Conservation (phyloP, 805 yeast species). For the Suhomyces xylopsoci region DNA sequence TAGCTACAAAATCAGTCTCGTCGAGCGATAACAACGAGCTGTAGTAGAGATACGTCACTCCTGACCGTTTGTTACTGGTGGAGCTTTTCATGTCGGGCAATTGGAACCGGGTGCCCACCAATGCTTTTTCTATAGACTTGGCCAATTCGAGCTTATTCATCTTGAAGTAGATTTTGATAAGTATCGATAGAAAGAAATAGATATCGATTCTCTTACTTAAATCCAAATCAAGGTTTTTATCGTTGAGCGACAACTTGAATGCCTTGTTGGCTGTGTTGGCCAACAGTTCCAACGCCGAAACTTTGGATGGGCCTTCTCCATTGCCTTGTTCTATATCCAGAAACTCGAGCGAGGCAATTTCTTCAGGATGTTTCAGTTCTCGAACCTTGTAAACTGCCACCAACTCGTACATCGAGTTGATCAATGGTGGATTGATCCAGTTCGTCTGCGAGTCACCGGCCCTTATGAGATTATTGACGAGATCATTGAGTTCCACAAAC, state of each 20-base stretch:
- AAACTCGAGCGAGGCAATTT: constrained; percentile 9
- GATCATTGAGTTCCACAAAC: constrained; percentile 34
- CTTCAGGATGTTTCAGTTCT: constrained; percentile 26
- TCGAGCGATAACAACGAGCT: constrained; percentile 65
- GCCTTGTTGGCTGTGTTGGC: constrained; percentile 68
- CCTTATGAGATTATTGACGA: constrained; percentile 47
- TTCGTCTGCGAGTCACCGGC: constrained; percentile 51
- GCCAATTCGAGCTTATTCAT: constrained; percentile 70
- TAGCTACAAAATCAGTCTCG: constrained; percentile 55
- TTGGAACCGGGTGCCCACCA: constrained; percentile 49
- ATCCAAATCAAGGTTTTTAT: constrained; percentile 53
- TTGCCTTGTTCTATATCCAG: constrained; percentile 16
- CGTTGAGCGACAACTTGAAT: constrained; percentile 75
- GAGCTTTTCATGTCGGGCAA: constrained; percentile 48
- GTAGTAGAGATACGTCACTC: constrained; percentile 64
- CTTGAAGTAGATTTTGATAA: constrained; percentile 67
- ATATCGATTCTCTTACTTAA: constrained; percentile 60
- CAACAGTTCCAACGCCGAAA: constrained; percentile 45
- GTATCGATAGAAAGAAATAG: constrained; percentile 65
- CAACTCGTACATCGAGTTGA: constrained; percentile 39
- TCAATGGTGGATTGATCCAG: constrained; percentile 50
- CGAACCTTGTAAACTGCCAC: constrained; percentile 38
- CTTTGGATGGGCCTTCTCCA: constrained; percentile 9
- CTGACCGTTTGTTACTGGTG: constrained; percentile 44
- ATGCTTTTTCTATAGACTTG: constrained; percentile 67